Evolutionary conservation across 108 stramenopile species (phyloP).

Genomic region (Conticribra guillardii): DNA sequence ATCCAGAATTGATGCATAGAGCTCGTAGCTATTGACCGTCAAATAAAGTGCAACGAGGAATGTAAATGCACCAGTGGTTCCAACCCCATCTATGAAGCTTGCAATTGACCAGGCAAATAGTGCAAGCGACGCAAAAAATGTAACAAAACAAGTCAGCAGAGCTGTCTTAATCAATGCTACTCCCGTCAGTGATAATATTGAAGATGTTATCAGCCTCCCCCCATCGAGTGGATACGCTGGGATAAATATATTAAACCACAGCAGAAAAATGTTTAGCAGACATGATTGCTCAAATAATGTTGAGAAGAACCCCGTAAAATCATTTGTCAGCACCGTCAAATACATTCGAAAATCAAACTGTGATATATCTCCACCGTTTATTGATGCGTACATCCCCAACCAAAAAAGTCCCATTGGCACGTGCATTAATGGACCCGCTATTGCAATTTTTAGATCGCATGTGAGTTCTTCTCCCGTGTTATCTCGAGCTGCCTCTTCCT

Average conservation of each 20-base stretch:
- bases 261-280: conserved; percentile 17
- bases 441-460: conserved; percentile 12
- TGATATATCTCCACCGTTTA: conserved; percentile 8
- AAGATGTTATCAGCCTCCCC: conserved; percentile 17
- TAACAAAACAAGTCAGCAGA: conserved; percentile 5
- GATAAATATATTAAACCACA: conserved; percentile 26
- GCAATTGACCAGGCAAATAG: conserved; percentile 14
- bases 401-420: conserved; percentile 20
- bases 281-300: conserved; percentile 16
- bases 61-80: conserved; percentile 9
- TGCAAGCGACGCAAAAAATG: conserved; percentile 4
- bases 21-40: not conserved
- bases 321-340: conserved; percentile 6
- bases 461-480: conserved; percentile 5
- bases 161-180: conserved; percentile 24
- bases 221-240: conserved; percentile 28
- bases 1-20: conserved; percentile 8
- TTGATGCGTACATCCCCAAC: conserved; percentile 14
- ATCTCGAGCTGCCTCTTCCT: conserved; percentile 4
- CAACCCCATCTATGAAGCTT: conserved; percentile 17
- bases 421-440: conserved; percentile 17
- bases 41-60: conserved; percentile 10
- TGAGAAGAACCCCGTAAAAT: conserved; percentile 15
- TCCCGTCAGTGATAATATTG: conserved; percentile 16
- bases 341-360: conserved; percentile 17